Percentiles rank a stretch among this genome's conserved stretches.
phyloP scores from a whole-genome alignment of 2,329 filamentous ascomycete genomes.

The Amesomyces nigricolor region DNA sequence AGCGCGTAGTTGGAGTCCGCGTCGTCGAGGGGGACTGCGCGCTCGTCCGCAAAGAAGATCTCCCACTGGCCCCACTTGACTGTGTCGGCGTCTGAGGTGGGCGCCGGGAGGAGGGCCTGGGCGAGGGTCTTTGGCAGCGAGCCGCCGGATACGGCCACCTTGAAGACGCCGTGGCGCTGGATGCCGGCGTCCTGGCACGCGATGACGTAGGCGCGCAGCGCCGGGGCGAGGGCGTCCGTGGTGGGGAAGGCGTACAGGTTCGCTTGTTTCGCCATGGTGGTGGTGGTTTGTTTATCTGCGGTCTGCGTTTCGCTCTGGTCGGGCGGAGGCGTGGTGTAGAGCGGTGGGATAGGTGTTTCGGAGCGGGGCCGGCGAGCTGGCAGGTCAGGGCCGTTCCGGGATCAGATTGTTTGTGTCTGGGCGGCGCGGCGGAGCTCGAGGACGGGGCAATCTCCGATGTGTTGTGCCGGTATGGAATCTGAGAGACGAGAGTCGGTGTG shows the following conservation, averaged over 20 bases:
- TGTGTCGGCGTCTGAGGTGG: conserved; percentile 50
- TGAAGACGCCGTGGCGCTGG: conserved; percentile 76
- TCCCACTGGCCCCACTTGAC: conserved; percentile 86
- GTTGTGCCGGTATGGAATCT: neutral
- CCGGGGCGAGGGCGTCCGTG: conserved; percentile 63
- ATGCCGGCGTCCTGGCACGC: conserved; percentile 75
- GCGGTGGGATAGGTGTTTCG: neutral
- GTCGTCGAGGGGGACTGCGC: conserved; percentile 86
- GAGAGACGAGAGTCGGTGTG: neutral
- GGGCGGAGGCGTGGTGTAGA: neutral
- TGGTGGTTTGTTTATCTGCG: neutral
- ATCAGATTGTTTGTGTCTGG: neutral
- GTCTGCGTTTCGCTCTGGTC: neutral
- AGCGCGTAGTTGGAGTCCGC: conserved; percentile 91
- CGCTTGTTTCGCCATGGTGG: conserved; percentile 52
- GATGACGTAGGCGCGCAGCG: conserved; percentile 77
- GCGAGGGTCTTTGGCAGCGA: conserved; percentile 86
- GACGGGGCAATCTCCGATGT: neutral
- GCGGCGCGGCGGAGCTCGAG: neutral
- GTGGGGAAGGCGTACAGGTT: conserved; percentile 77
- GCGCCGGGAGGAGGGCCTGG: conserved; percentile 66
- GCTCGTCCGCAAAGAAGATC: conserved; percentile 97
- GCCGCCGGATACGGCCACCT: conserved; percentile 87
- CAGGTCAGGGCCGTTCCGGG: neutral
- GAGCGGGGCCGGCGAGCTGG: neutral